Base-by-base conservation (phyloP, 2,329 filamentous ascomycete species). In the Hymenotorrendiella dingleyae region DNA sequence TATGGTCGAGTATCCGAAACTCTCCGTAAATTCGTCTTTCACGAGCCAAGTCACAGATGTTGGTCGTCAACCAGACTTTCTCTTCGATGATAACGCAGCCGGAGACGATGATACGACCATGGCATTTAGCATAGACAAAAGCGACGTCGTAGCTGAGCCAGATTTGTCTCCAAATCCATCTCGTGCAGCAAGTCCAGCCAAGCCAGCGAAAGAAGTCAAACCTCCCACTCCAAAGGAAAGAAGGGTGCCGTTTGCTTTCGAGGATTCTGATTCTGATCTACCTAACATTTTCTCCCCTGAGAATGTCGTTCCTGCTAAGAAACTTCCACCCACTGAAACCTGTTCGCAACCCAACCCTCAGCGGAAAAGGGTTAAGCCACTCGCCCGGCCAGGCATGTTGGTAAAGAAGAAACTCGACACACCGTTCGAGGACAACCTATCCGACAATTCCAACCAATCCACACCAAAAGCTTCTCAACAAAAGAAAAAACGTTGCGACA, bases 51-150 rank as follows among this genome's bases (percentile, higher is more conserved):
- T 56, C 65, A 50, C 64, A 35, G 46, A 76, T 68, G 53, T 56
- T 45, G 74, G 73, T 19, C 67, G 71, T 11, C 75, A 78, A 44
- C 67, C 68, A 3, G 70, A 74, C 43, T 67, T 65, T 4, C 64
- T 66, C 39, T 59, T 60, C 49, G 55, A 63, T 11, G 63, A 66
- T 26, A 53, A 43, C 32, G 37, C 38, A 24, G 12, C 26, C 5
- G 30, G 45, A 12, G 46, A 46, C 36, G 22, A 20, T n/a, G 51
- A 52, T 14, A 45, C 36, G 8, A 36, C 42, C 11, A 46, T 41
- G 24, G 28, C 42, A 4, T 27, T 40, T 9, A 42, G 37, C n/a
- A n/a, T n/a, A n/a, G n/a, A n/a, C n/a, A n/a, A n/a, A n/a, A n/a
- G n/a, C n/a, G n/a, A n/a, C n/a, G n/a, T n/a, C n/a, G n/a, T n/a